These are phyloP conservation scores for Cytospora chrysosperma DNA, from an alignment of 2,329 filamentous ascomycete species.

Conservation along the genomic window DNA sequence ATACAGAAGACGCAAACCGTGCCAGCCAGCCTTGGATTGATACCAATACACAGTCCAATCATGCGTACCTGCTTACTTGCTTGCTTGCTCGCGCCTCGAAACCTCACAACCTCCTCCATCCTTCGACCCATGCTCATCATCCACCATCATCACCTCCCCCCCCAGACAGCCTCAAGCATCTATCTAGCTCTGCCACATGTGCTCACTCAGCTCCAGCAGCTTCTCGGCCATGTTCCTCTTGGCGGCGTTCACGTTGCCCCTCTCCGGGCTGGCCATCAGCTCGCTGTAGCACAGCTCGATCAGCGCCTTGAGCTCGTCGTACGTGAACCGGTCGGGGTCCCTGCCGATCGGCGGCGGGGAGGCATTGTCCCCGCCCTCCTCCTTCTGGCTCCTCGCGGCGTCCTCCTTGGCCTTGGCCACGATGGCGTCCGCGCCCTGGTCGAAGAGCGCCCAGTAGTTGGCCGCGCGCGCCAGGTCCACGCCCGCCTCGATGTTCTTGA, in stretches of 20 bases:
- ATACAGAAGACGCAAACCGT: constrained; percentile 2
- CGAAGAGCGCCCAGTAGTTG: constrained; percentile 69
- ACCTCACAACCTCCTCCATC: background rate
- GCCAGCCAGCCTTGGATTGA: background rate
- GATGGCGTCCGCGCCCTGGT: constrained; percentile 63
- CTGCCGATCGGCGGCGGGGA: constrained; percentile 28
- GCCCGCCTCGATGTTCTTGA: constrained; percentile 83
- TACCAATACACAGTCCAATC: background rate
- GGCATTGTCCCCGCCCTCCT: too few relatives aligned
- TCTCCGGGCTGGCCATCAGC: constrained; percentile 62
- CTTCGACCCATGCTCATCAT: background rate
- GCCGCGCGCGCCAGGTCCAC: constrained; percentile 63
- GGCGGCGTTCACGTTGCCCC: constrained; percentile 66
- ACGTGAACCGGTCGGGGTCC: constrained; percentile 52
- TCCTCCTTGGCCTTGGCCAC: constrained; percentile 59
- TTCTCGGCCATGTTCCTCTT: constrained; percentile 70
- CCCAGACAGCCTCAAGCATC: constrained; percentile 3
- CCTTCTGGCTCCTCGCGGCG: constrained; percentile 36
- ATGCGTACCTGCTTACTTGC: too few relatives aligned
- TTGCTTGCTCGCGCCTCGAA: background rate
- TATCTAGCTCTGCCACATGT: constrained; percentile 62
- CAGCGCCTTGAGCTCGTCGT: constrained; percentile 65
- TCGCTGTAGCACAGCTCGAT: constrained; percentile 69
- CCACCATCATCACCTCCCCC: background rate
- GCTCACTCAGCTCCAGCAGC: constrained; percentile 67